phyloP scores from a whole-genome alignment of 2,329 filamentous ascomycete genomes.

The Didymosphaeria variabile region DNA sequence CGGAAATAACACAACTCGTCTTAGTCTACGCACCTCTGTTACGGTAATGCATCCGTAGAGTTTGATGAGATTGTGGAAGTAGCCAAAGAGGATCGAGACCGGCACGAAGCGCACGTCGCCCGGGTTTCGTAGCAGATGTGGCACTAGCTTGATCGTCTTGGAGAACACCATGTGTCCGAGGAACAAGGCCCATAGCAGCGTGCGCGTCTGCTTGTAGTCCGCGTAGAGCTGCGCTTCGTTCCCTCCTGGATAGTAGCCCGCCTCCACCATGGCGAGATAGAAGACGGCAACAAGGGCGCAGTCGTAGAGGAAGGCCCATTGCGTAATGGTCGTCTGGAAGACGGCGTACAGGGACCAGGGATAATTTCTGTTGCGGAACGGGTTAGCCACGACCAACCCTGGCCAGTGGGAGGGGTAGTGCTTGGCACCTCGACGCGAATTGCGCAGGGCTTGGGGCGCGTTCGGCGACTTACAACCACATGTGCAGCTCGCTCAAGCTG shows the following conservation, averaged over 20 bases:
- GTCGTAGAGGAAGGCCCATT: conserved; percentile 83
- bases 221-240: conserved; percentile 24
- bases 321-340: conserved; percentile 90
- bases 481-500: conserved; percentile 82
- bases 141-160: conserved; percentile 90
- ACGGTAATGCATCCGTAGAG: conserved; percentile 83
- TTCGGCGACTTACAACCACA: conserved; percentile 77
- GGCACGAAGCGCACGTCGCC: conserved; percentile 81
- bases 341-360: conserved; percentile 94
- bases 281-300: conserved; percentile 53
- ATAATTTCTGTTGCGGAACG: conserved; percentile 71
- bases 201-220: conserved; percentile 33
- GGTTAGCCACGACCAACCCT: conserved; percentile 36
- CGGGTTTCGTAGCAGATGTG: conserved; percentile 85
- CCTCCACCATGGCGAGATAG: conserved; percentile 42
- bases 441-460: conserved; percentile 25
- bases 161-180: conserved; percentile 70
- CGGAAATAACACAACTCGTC: conserved; percentile 32
- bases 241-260: conserved; percentile 37
- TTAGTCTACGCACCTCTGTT: conserved; percentile 48
- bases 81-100: conserved; percentile 89
- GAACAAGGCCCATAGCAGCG: conserved; percentile 44
- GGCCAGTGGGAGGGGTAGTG: conserved; percentile 33
- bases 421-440: conserved; percentile 41
- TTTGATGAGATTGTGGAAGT: conserved; percentile 92